Evolutionary conservation across 1,284 basidiomycete genomes (phyloP), one percentile per base, ranked within the genome.

Genomic region (Chondrostereum purpureum): DNA sequence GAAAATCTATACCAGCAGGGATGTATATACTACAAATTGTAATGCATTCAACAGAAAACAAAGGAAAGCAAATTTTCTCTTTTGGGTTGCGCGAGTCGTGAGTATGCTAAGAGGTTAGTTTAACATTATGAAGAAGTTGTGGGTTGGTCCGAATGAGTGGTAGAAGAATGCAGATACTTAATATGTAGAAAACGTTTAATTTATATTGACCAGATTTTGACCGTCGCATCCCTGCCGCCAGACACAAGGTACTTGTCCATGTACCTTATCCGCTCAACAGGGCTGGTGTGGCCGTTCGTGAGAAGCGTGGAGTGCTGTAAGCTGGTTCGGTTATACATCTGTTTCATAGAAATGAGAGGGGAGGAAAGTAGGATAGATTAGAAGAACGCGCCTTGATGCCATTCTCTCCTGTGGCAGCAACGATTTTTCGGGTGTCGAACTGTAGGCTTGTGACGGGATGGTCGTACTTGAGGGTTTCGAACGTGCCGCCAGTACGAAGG

Each of bases 161-260:
- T n/a, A n/a, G n/a, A n/a, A n/a, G n/a, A n/a, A n/a, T n/a, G n/a
- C n/a, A n/a, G n/a, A n/a, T n/a, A n/a, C n/a, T n/a, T n/a, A n/a
- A n/a, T n/a, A n/a, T n/a, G n/a, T n/a, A n/a, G n/a, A n/a, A n/a
- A n/a, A n/a, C n/a, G n/a, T n/a, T n/a, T n/a, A n/a, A n/a, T n/a
- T 44, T 75, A 98, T 65, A 99, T 70, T 38, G 92, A 91, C 95
- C 95, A 99, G 47, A 97, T 84, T 70, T 98, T 98, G 56, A 98
- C 79, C 37, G 77, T 75, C 21, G 87, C 77, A 66, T 99, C 95
- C 45, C 85, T 80, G 43, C 86, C 93, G 36, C 96, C 96, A 19
- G 89, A 88, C 33, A 92, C 85, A 41, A 97, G 74, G 65, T 98
- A 99, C 49, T 87, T 83, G 66, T 99, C 95, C 83, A 98, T 96